Evolutionary conservation across 1,284 basidiomycete species (phyloP), one percentile per base, ranked within the genome.

Genomic region (Leccinum subrobustum): DNA sequence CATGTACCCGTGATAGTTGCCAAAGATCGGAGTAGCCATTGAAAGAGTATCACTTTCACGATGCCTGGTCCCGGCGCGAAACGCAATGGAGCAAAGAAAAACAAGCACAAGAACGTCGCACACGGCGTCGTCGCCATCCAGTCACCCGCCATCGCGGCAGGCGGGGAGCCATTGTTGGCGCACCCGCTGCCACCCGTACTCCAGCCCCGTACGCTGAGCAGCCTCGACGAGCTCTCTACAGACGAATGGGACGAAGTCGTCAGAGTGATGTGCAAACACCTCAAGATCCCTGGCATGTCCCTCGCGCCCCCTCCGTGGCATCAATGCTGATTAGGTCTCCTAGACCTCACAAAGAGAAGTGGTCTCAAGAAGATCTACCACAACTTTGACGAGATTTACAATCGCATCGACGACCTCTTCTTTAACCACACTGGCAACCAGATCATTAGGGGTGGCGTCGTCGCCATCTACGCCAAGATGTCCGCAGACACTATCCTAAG

Each of bases 381-480:
- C 20, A 79, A 82, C 61, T 87, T 88, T 67, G 77, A 79, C 37
- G 70, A 75, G 2, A 80, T 86, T 39, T 82, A 80, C 64, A 67
- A 68, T 14, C 79, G 77, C 33, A 75, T 88, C 27, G 80, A 87
- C 42, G 70, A 72, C 25, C 71, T 77, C 2, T 83, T 79, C 64
- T 65, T 74, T 7, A 68, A 68, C 12, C 70, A 80, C 62, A 51
- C 62, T 3, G 69, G 73, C 0, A 78, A 81, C 64, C 75, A 77
- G 37, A 77, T 76, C 60, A 70, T 85, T 25, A 66, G 71, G 31
- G 85, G 84, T 3, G 84, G 81, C 0, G 81, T 88, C 55, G 76
- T 87, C 9, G 83, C 81, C 3, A 83, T 88, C 52, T 87, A 82
- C 67, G 80, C 83, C 9, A 85, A 83, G 66, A 85, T 88, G 83